Evolutionary conservation across 148 eudicot species (phyloP), one percentile per base, ranked within the genome.

Genomic region (Nepenthes mirabilis): DNA sequence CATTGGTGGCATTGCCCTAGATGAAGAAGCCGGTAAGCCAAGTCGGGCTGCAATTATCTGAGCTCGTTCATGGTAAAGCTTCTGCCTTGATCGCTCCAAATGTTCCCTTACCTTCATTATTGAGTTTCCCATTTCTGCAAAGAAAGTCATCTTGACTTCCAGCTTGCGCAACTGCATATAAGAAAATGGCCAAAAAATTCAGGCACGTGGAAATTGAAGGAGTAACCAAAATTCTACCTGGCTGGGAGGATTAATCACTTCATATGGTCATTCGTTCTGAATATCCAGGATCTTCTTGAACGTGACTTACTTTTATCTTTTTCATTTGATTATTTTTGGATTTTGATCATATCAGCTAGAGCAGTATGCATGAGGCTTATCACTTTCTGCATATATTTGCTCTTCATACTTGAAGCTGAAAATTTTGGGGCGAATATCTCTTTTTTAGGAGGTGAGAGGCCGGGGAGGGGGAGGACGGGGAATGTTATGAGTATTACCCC

Each of bases 91-190:
- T 75, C 89, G 75, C 52, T 86, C 99, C 61, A 93, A 63, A 40
- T 75, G 95, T 68, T 93, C 96, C 72, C 79, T 79, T 6, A 86
- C 84, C 70, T 91, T 81, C 81, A 75, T 67, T 6, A 80, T 75
- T 52, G 81, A 69, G 63, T 69, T 77, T 14, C 86, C 96, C 91
- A 93, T 82, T 34, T 93, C 99, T 52, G 76, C 56, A 72, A 93
- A 93, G 76, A 82, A 89, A 69, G 82, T 75, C 72, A 93, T 68
- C 83, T 93, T 93, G 45, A 72, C 63, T 77, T 93, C 99, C 80
- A 93, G 66, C 74, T 93, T 93, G 69, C 76, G 79, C 63, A 89
- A 56, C 99, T 93, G 90, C 80, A 70, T 62, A 32, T 55, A 70
- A 50, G 23, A 37, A 43, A 47, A 67, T 65, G 10, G 12, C 34